Conservation (phyloP, 441 rosid species). For the Populus hybrid region DNA sequence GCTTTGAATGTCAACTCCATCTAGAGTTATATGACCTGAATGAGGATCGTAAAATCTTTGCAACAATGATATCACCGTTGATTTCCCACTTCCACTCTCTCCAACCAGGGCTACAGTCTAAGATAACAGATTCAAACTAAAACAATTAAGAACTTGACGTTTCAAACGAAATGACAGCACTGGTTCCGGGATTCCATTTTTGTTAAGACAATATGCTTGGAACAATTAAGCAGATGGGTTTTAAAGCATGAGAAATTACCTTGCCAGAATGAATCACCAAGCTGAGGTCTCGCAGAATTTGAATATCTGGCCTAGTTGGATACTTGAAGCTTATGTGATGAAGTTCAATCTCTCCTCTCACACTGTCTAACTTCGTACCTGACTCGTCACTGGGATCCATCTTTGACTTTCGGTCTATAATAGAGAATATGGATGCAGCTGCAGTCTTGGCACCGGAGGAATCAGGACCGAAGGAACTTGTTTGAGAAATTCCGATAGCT, state of each 20-base stretch:
- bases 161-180: not conserved
- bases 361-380: constrained; percentile 42
- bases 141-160: not conserved
- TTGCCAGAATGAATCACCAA: constrained; percentile 6
- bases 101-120: constrained; percentile 86
- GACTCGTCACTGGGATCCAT: constrained; percentile 57
- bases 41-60: constrained; percentile 78
- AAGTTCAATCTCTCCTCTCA: constrained; percentile 60
- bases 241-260: not conserved
- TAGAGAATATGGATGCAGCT: constrained; percentile 56
- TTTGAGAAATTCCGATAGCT: constrained; percentile 56
- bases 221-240: not conserved
- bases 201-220: not conserved
- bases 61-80: constrained; percentile 57
- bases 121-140: not conserved
- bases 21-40: constrained; percentile 62
- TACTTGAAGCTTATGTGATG: constrained; percentile 58
- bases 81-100: constrained; percentile 82
- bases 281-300: constrained; percentile 39
- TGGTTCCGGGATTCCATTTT: not conserved
- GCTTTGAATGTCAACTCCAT: constrained; percentile 40
- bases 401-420: constrained; percentile 52
- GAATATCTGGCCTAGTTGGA: constrained; percentile 69
- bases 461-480: constrained; percentile 55
- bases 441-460: constrained; percentile 49